Percentiles rank a stretch among this genome's conserved stretches.
Evolutionary conservation across 2,329 filamentous ascomycete genomes (phyloP).

Genomic region (Calonectria pteridis): DNA sequence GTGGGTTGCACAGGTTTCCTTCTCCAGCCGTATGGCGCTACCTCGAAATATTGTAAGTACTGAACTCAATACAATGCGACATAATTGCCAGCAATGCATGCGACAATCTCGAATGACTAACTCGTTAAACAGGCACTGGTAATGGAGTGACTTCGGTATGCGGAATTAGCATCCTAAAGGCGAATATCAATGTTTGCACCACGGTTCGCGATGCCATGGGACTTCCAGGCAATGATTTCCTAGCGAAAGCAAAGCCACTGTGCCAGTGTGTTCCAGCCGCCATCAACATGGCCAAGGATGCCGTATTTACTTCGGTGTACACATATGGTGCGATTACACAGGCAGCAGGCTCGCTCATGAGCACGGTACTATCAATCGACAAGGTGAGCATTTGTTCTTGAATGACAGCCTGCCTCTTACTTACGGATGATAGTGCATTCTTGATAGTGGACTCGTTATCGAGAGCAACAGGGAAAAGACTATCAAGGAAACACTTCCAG

Average conservation of each 20-base stretch:
- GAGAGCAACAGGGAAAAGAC: neutral
- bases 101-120: neutral
- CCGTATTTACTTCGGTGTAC: neutral
- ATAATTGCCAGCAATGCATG: neutral
- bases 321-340: neutral
- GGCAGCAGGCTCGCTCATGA: neutral
- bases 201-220: neutral
- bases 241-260: neutral
- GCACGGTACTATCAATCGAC: neutral
- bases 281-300: neutral
- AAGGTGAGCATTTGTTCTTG: neutral
- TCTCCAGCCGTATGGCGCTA: neutral
- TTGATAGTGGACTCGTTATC: neutral
- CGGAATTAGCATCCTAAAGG: neutral
- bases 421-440: neutral
- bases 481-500: neutral
- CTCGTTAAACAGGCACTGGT: neutral
- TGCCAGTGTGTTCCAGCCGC: neutral
- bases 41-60: neutral
- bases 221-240: neutral
- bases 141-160: neutral
- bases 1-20: neutral
- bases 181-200: slow-evolving; percentile 1
- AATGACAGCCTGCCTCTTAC: neutral
- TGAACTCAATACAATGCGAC: neutral